phyloP scores from a whole-genome alignment of 2,329 filamentous ascomycete species.

The Penicillium sp. region DNA sequence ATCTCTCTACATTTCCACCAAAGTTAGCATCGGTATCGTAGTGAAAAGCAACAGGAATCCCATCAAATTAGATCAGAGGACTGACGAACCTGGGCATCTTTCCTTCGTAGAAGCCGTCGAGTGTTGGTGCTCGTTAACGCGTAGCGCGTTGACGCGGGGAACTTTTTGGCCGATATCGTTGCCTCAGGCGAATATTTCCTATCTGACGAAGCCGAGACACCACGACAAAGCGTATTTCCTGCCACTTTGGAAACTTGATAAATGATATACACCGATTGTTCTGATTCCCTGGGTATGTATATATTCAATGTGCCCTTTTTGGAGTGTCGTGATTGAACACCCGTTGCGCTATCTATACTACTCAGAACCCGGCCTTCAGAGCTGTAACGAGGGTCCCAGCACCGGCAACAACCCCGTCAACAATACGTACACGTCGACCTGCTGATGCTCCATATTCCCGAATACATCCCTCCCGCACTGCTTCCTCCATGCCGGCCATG shows the following conservation, averaged over 20 bases:
- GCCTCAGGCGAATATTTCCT: constrained; percentile 28
- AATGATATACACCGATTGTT: not conserved
- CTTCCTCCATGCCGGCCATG: constrained; percentile 79
- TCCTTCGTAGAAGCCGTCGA: constrained; percentile 28
- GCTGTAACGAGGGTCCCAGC: constrained; percentile 36
- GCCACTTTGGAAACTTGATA: too few species aligned
- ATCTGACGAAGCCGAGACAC: constrained; percentile 6
- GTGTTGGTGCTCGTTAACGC: constrained; percentile 28
- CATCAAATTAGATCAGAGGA: not conserved
- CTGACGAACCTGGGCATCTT: constrained; percentile 40
- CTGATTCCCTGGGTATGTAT: not conserved
- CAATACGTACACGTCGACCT: constrained; percentile 60
- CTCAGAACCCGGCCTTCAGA: constrained; percentile 38
- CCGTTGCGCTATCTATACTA: not conserved
- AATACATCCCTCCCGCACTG: constrained; percentile 65
- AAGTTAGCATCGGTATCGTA: constrained; percentile 3
- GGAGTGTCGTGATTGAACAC: not conserved
- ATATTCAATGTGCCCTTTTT: not conserved
- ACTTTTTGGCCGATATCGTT: constrained; percentile 22
- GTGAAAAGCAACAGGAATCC: not conserved
- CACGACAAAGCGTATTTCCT: not conserved
- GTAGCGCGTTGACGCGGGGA: constrained; percentile 37
- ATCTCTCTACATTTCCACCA: constrained; percentile 68
- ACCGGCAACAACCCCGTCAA: constrained; percentile 62
- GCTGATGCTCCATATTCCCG: constrained; percentile 60